A percentile compares a stretch with the other conserved stretches of the same genome.
These are phyloP conservation scores for Zychaea mexicana DNA, from an alignment of 371 early-diverging fungal species.

Conservation along the genomic window DNA sequence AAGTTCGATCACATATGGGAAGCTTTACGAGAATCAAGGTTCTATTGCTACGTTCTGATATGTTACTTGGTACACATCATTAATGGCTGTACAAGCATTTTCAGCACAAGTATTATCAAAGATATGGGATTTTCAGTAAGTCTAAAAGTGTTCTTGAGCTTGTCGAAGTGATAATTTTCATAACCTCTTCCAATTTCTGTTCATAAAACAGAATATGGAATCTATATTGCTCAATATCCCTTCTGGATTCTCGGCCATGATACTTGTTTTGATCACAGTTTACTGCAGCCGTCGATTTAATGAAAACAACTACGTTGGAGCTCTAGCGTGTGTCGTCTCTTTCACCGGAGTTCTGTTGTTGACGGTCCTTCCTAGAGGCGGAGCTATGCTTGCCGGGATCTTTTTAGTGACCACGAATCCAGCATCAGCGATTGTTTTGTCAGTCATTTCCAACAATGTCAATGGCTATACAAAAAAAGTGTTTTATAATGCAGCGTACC, in stretches of 20 bases:
- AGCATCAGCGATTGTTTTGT: slow-evolving; percentile 18
- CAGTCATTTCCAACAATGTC: slow-evolving; percentile 8
- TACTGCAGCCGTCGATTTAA: slow-evolving; percentile 12
- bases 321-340: slow-evolving; percentile 8
- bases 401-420: slow-evolving; percentile 18
- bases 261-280: slow-evolving; percentile 18
- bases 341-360: slow-evolving; percentile 25
- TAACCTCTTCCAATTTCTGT: neutral
- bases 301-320: slow-evolving; percentile 23
- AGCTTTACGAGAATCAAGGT: slow-evolving; percentile 28
- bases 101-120: slow-evolving; percentile 21
- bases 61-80: slow-evolving; percentile 24
- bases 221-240: slow-evolving; percentile 15
- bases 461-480: slow-evolving; percentile 16
- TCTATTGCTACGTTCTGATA: slow-evolving; percentile 28
- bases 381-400: slow-evolving; percentile 20
- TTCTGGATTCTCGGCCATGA: neutral
- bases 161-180: too few relatives aligned
- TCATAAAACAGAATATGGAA: slow-evolving; percentile 12
- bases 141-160: neutral
- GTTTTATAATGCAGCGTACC: slow-evolving; percentile 13
- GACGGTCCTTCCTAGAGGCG: slow-evolving; percentile 18
- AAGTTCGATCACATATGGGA: slow-evolving; percentile 32
- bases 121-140: slow-evolving; percentile 33
- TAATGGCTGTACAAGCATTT: slow-evolving; percentile 28